Percentiles rank a stretch among this genome's conserved stretches.
phyloP scores from a whole-genome alignment of 2,329 filamentous ascomycete genomes.

The Cercospora canescens region DNA sequence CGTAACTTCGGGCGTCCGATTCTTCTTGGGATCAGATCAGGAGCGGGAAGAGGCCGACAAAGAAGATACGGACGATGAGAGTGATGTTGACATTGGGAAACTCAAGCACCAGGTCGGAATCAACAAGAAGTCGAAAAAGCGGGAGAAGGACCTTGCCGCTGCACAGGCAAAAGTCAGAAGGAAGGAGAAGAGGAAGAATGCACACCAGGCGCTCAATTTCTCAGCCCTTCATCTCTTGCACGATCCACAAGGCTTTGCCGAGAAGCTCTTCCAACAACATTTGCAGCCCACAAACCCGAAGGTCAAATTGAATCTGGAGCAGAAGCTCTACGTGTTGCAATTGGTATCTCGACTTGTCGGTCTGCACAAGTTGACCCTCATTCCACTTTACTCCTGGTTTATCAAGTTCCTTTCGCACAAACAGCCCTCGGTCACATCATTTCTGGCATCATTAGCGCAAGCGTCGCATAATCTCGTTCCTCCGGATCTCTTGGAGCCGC shows the following conservation, averaged over 20 bases:
- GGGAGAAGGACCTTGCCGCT: slow-evolving; percentile 73
- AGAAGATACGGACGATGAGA: slow-evolving; percentile 84
- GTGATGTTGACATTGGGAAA: slow-evolving; percentile 73
- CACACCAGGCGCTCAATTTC: slow-evolving; percentile 89
- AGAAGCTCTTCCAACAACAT: slow-evolving; percentile 86
- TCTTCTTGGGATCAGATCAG: slow-evolving; percentile 95
- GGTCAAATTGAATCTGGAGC: slow-evolving; percentile 81
- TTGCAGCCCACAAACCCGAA: slow-evolving; percentile 72
- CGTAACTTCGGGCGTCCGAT: slow-evolving; percentile 79
- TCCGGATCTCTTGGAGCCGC: slow-evolving; percentile 85
- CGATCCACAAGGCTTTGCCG: slow-evolving; percentile 91
- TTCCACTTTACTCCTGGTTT: slow-evolving; percentile 94
- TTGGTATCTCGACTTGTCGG: slow-evolving; percentile 89
- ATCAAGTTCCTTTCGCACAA: slow-evolving; percentile 83
- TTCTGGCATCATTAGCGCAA: slow-evolving; percentile 89
- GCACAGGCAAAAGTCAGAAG: slow-evolving; percentile 81
- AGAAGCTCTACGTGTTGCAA: slow-evolving; percentile 86
- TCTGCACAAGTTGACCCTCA: slow-evolving; percentile 85
- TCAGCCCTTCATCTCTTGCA: slow-evolving; percentile 91
- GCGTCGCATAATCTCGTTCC: slow-evolving; percentile 88
- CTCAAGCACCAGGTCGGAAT: slow-evolving; percentile 83
- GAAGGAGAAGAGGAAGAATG: slow-evolving; percentile 82
- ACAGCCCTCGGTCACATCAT: slow-evolving; percentile 88
- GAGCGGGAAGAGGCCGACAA: slow-evolving; percentile 85
- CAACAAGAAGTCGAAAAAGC: slow-evolving; percentile 96